Conservation (phyloP, 1,284 basidiomycete species). For the Trichosporon sp. region DNA sequence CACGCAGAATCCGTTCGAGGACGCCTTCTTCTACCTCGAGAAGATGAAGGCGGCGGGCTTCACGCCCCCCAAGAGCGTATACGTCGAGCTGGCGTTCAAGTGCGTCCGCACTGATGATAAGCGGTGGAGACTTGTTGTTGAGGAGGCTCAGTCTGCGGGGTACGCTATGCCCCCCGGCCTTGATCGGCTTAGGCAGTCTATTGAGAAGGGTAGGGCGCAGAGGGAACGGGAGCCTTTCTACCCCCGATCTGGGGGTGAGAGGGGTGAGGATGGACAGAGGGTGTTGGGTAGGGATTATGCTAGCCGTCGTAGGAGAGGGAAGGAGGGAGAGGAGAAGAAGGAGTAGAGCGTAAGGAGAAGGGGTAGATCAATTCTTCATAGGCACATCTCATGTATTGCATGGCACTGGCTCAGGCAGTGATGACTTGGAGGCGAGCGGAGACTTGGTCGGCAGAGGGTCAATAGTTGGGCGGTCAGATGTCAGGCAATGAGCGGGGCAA, state of each 20-base stretch:
- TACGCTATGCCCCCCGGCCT: conserved; percentile 32
- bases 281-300: neutral
- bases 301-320: neutral
- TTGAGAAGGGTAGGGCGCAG: neutral
- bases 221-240: neutral
- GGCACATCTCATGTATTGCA: neutral
- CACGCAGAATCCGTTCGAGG: conserved; percentile 67
- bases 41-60: conserved; percentile 67
- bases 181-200: neutral
- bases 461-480: too few relatives aligned
- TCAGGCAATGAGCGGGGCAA: too few relatives aligned
- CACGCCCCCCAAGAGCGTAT: conserved; percentile 56
- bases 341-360: neutral
- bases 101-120: conserved; percentile 58
- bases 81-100: conserved; percentile 58
- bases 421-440: too few relatives aligned
- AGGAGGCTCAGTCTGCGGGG: conserved; percentile 61
- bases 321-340: neutral
- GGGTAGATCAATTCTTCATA: neutral
- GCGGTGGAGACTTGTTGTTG: conserved; percentile 60
- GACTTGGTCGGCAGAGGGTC: too few relatives aligned
- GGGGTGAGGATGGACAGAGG: neutral
- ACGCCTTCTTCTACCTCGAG: conserved; percentile 80
- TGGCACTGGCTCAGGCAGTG: neutral
- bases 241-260: neutral